These are phyloP conservation scores for Ophiosphaerella korrae DNA, from an alignment of 2,329 filamentous ascomycete genomes.

Conservation along the genomic window DNA sequence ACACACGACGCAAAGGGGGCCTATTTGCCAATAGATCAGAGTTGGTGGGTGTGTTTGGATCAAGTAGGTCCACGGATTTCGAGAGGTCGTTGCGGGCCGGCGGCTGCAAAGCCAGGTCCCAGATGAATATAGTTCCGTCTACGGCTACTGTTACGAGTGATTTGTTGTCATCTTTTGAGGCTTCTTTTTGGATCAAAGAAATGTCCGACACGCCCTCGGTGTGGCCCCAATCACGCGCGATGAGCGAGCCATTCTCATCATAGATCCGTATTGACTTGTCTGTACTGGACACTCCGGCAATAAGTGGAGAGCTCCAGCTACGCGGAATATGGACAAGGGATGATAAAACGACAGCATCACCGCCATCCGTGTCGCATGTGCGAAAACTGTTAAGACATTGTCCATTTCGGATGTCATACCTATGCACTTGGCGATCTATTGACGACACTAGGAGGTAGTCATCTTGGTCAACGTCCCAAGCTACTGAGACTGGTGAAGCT, in stretches of 20 bases:
- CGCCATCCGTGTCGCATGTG: slow-evolving; percentile 77
- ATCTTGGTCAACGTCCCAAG: slow-evolving; percentile 66
- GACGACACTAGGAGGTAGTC: slow-evolving; percentile 64
- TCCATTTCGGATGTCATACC: slow-evolving; percentile 68
- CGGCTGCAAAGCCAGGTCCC: slow-evolving; percentile 43
- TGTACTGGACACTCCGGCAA: slow-evolving; percentile 88
- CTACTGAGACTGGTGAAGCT: slow-evolving; percentile 84
- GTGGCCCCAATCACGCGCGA: slow-evolving; percentile 92
- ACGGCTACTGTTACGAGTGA: slow-evolving; percentile 55
- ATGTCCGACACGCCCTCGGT: slow-evolving; percentile 92
- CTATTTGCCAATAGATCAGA: slow-evolving; percentile 51
- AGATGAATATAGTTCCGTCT: slow-evolving; percentile 58
- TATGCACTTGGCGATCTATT: slow-evolving; percentile 65
- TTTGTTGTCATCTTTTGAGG: slow-evolving; percentile 56
- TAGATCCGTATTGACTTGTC: slow-evolving; percentile 96
- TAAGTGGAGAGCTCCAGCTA: slow-evolving; percentile 65
- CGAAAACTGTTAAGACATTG: slow-evolving; percentile 77
- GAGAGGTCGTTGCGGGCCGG: slow-evolving; percentile 39
- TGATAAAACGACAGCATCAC: slow-evolving; percentile 82
- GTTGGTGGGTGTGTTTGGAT: slow-evolving; percentile 37
- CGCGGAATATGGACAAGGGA: slow-evolving; percentile 69
- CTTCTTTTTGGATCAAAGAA: slow-evolving; percentile 57
- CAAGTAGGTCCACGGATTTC: slow-evolving; percentile 46
- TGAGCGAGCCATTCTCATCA: slow-evolving; percentile 75
- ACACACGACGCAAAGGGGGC: slow-evolving; percentile 79